phyloP scores from a whole-genome alignment of 352 stramenopile species.

The Phytophthora colocasiae region DNA sequence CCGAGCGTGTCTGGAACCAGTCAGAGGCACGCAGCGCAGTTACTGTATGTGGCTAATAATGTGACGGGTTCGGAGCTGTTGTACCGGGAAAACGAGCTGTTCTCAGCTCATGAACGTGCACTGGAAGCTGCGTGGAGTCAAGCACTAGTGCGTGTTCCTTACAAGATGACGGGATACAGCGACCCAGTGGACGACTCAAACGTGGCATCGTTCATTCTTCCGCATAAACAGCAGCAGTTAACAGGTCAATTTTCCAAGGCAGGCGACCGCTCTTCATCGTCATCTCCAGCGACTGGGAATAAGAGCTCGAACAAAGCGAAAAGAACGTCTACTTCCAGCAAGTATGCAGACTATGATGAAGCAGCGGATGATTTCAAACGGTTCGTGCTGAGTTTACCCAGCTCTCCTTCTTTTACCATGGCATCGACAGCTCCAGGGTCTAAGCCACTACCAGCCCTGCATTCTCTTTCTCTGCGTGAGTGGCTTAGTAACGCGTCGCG shows the following conservation, averaged over 20 bases:
- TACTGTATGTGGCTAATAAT: conserved; percentile 72
- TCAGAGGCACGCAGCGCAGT: conserved; percentile 57
- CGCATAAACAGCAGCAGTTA: conserved; percentile 25
- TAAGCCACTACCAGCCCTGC: conserved; percentile 19
- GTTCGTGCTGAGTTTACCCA: conserved; percentile 40
- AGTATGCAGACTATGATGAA: conserved; percentile 43
- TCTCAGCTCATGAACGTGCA: conserved; percentile 43
- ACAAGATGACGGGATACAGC: conserved; percentile 22
- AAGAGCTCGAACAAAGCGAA: conserved; percentile 11
- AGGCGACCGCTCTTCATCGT: neutral
- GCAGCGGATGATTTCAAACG: conserved; percentile 37
- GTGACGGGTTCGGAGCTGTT: conserved; percentile 39
- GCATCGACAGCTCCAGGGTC: conserved; percentile 6
- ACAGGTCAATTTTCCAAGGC: conserved; percentile 2
- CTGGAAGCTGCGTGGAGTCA: conserved; percentile 48
- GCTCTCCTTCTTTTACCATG: conserved; percentile 36
- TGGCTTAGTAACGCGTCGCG: conserved; percentile 78
- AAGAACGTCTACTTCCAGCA: conserved; percentile 8
- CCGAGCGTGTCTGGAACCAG: conserved; percentile 67
- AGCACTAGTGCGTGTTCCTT: conserved; percentile 24
- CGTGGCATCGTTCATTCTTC: conserved; percentile 27
- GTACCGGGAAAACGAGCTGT: conserved; percentile 39
- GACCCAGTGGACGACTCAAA: conserved; percentile 6
- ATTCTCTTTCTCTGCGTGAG: conserved; percentile 69
- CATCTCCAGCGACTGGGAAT: conserved; percentile 13